Base-by-base conservation (phyloP, 2,329 filamentous ascomycete species). In the Neofusicoccum cordaticola region DNA sequence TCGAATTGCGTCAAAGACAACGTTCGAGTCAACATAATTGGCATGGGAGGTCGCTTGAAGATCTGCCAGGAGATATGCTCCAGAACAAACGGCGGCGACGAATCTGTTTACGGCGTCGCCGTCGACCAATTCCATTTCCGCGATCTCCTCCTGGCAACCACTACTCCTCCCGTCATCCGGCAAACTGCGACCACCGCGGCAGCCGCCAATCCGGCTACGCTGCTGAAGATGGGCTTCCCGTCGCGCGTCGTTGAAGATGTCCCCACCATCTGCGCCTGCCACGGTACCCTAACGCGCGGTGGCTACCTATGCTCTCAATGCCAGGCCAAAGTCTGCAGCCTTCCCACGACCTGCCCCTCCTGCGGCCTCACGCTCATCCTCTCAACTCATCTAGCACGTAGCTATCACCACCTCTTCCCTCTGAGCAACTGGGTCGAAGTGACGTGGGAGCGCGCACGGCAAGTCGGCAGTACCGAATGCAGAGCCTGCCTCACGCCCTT, bases 171-270 rank as follows among this genome's bases (percentile, higher is more conserved):
- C 0, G 89, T 93, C 17, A 91, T 93, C 12, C 87, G 91, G 63
- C 78, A 80, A 45, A 84, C 27, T 31, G 4, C 81, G 66, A 51
- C 22, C 4, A 41, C 73, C 69, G 62, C 76, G 66, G 61, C 70
- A 68, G 68, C 71, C 3, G 67, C 72, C 69, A 79, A 84, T 71
- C 75, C 82, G 72, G 78, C 74, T 64, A 83, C 85, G 2, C 82
- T 99, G 45, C 85, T 99, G 31, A 96, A 96, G 91, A 99, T 99
- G 94, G 95, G 95, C 4, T 99, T 99, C 73, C 95, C 95, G 0
- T 96, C 92, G 5, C 86, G 93, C 42, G 90, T 90, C 2, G 86
- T 95, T 4, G 91, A 92, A 62, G 83, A 87, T 27, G 82, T 83
- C 52, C 85, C 88, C 4, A 93, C 90, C 66, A 87, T 95, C 67